These are phyloP conservation scores for Solanum hybrid DNA, from an alignment of 305 asterid species.

Conservation along the genomic window DNA sequence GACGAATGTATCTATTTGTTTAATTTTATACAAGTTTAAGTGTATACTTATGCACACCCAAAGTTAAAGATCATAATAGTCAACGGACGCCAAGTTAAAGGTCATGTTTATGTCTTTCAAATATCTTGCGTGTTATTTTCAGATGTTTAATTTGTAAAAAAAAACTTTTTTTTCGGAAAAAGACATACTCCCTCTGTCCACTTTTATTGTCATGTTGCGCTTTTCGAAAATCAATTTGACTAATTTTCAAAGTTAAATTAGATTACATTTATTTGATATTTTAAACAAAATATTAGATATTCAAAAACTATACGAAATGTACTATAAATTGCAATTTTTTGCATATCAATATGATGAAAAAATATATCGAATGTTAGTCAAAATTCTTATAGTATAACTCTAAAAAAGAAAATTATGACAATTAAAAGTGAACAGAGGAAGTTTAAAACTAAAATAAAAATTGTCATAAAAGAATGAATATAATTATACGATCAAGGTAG, in stretches of 20 bases:
- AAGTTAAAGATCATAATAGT: too few relatives aligned
- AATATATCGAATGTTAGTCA: too few relatives aligned
- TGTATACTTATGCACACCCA: neutral
- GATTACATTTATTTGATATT: too few relatives aligned
- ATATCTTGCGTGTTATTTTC: neutral
- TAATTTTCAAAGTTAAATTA: neutral
- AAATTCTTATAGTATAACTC: accelerated
- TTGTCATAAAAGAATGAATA: neutral
- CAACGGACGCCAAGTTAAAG: too few relatives aligned
- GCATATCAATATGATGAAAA: neutral
- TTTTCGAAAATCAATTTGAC: neutral
- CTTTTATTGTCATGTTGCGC: neutral
- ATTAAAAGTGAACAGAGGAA: too few relatives aligned
- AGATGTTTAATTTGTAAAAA: neutral
- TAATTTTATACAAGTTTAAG: too few relatives aligned
- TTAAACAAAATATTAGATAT: too few relatives aligned
- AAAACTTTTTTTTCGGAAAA: neutral
- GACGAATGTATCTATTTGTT: neutral
- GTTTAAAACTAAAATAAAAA: neutral
- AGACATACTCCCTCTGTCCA: accelerated
- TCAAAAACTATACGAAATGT: too few relatives aligned
- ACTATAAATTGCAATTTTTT: too few relatives aligned
- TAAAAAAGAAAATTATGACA: accelerated
- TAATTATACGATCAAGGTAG: neutral
- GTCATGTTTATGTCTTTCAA: neutral